These are phyloP conservation scores for Olyra latifolia DNA, from an alignment of 176 grass and related monocot genomes.

Conservation along the genomic window DNA sequence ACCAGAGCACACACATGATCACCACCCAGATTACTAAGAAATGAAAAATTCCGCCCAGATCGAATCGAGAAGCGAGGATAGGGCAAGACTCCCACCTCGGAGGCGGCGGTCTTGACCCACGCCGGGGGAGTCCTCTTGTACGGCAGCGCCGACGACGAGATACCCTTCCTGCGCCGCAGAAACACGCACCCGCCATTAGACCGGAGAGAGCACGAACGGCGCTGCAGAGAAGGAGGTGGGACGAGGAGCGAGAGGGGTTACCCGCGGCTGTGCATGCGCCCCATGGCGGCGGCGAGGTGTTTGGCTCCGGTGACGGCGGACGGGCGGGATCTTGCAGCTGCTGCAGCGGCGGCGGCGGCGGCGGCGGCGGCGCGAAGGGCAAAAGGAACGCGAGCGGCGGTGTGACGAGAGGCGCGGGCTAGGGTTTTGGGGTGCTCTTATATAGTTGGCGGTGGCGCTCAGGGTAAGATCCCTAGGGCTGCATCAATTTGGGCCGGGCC, in stretches of 20 bases:
- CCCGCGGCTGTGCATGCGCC: constrained; percentile 92
- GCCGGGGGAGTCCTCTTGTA: constrained; percentile 83
- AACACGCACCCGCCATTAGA: constrained; percentile 15
- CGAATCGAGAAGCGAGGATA: not conserved
- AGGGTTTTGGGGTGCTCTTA: constrained; percentile 51
- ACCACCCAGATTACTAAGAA: not conserved
- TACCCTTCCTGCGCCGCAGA: constrained; percentile 63
- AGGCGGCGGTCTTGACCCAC: constrained; percentile 68
- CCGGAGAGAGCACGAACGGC: not conserved
- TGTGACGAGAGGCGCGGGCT: constrained; percentile 4
- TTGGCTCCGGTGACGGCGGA: constrained; percentile 22
- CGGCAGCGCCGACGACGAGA: constrained; percentile 83
- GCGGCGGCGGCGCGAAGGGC: constrained; percentile 37
- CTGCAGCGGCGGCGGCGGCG: not conserved
- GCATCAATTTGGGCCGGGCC: not conserved
- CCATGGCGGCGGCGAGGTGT: constrained; percentile 55
- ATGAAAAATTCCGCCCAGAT: not conserved
- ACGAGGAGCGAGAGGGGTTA: not conserved
- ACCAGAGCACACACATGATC: not conserved
- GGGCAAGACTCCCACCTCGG: constrained; percentile 38
- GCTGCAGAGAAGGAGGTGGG: not conserved
- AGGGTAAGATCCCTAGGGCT: constrained; percentile 30
- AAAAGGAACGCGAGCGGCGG: constrained; percentile 34
- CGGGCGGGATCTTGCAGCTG: not conserved
- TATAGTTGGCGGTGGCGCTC: constrained; percentile 18